Conservation (phyloP, 352 stramenopile genomes). For the Blastocystis sp. region DNA sequence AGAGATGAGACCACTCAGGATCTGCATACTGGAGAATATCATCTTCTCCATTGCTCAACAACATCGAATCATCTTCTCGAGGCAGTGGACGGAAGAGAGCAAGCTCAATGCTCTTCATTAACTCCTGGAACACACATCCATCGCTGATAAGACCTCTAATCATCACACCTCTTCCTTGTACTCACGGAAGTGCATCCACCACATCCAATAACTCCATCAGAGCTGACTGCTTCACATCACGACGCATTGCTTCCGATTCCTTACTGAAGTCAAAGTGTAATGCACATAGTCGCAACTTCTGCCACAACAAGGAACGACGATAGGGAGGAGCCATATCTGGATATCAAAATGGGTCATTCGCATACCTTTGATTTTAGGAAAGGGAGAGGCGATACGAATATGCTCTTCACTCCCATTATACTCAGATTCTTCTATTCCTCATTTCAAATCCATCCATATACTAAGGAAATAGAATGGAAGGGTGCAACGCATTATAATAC, state of each 20-base stretch:
- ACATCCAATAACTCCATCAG: constrained; percentile 98
- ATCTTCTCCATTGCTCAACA: constrained; percentile 75
- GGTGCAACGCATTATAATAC: constrained; percentile 33
- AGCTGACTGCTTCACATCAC: constrained; percentile 95
- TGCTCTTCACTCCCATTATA: constrained; percentile 12
- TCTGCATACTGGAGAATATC: constrained; percentile 94
- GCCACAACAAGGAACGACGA: constrained; percentile 18
- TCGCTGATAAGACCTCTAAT: constrained; percentile 75
- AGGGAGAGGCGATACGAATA: not conserved
- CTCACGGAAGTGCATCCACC: not conserved
- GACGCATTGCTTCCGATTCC: constrained; percentile 5
- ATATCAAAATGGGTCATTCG: not conserved
- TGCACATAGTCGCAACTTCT: constrained; percentile 31
- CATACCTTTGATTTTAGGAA: constrained; percentile 45
- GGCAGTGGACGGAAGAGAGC: constrained; percentile 89
- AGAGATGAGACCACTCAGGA: constrained; percentile 91
- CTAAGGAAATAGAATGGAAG: constrained; percentile 31
- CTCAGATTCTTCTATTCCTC: not conserved
- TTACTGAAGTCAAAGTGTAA: constrained; percentile 66
- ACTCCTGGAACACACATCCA: constrained; percentile 46
- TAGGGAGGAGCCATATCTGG: constrained; percentile 8
- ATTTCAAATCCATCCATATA: not conserved
- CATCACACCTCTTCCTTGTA: constrained; percentile 78
- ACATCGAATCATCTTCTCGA: not conserved
- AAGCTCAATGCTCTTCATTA: constrained; percentile 79